phyloP scores from a whole-genome alignment of 208 protist species.

The Phytomonas serpens region DNA sequence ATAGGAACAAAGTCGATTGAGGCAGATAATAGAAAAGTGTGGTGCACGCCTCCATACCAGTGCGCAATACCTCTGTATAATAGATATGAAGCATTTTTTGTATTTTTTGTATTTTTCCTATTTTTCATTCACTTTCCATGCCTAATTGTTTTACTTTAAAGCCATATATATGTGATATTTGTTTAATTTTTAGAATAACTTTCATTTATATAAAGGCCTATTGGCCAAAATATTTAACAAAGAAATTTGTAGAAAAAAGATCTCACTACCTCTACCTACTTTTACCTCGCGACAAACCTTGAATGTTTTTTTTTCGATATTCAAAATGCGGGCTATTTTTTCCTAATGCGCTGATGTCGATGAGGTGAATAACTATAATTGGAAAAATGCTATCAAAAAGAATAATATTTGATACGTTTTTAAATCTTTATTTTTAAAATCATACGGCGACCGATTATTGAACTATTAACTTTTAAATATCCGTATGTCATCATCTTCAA shows the following conservation, averaged over 20 bases:
- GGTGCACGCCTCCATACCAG: background rate
- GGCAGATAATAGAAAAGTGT: conserved; percentile 7
- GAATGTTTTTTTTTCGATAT: background rate
- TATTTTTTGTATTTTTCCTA: conserved; percentile 5
- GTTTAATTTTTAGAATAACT: conserved; percentile 3
- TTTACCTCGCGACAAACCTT: background rate
- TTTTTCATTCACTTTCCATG: background rate
- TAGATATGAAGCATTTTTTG: background rate
- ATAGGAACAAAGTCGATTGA: conserved; percentile 6
- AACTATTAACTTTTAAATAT: background rate
- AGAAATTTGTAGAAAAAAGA: too few relatives aligned
- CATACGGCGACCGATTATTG: too few relatives aligned
- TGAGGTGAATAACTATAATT: too few relatives aligned
- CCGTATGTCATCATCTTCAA: background rate
- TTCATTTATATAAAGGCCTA: background rate
- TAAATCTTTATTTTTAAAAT: too few relatives aligned
- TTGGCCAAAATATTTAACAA: too few relatives aligned
- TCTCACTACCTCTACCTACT: too few relatives aligned
- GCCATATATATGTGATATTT: background rate
- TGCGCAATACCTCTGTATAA: background rate
- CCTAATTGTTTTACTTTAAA: too few relatives aligned
- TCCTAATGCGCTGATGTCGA: too few relatives aligned
- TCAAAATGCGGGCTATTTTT: too few relatives aligned
- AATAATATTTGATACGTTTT: too few relatives aligned
- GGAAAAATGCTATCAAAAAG: too few relatives aligned